Base-by-base conservation (phyloP, 192 early-diverging fungal genomes). In the Coemansia sp. region DNA sequence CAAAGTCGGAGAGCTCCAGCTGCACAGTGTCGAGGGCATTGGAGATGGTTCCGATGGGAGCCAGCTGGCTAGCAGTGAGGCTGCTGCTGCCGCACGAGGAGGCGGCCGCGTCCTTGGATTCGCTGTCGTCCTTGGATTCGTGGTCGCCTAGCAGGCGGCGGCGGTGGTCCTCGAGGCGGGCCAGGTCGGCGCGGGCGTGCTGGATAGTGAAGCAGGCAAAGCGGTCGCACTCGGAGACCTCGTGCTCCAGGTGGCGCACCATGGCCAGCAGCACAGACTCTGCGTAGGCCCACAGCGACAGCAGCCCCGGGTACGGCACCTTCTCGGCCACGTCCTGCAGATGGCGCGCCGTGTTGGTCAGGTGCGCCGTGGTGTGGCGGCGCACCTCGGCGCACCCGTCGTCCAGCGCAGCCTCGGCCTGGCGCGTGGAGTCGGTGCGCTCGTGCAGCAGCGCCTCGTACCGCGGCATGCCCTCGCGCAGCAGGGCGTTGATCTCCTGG, bases 261-360 rank as follows among this genome's bases (percentile, higher is more conserved):
- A 91, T 88, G 40, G 85, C 79, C 60, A 87, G 85, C 57, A 89
- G 82, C 61, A 99, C 76, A 51, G 90, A 89, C 43, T 87, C 83
- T 13, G 95, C 93, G 77, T 96, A 99, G 46, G 87, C 83, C 93
- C 93, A 95, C 37, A 92, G 85, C 59, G 90, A 86, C 14, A 94
- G 66, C 38, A 95, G 66, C 28, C 96, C 95, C 26, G 86, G 85
- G 77, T 90, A 99, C 45, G 90, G 84, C 10, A 93, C 85, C 38
- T 88, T 86, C 21, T 86, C 77, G 62, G 88, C 86, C 14, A 84
- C 76, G 20, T 83, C 74, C 65, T 92, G 88, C 31, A 96, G 73
- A 26, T 93, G 80, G 31, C 88, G 84, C 42, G 91, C 80, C 55
- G 89, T 86, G 40, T 85, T 82, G 16, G 73, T 69, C 57, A 66